Conservation (phyloP, 2,329 filamentous ascomycete species). For the Phaeosphaeria sp. region DNA sequence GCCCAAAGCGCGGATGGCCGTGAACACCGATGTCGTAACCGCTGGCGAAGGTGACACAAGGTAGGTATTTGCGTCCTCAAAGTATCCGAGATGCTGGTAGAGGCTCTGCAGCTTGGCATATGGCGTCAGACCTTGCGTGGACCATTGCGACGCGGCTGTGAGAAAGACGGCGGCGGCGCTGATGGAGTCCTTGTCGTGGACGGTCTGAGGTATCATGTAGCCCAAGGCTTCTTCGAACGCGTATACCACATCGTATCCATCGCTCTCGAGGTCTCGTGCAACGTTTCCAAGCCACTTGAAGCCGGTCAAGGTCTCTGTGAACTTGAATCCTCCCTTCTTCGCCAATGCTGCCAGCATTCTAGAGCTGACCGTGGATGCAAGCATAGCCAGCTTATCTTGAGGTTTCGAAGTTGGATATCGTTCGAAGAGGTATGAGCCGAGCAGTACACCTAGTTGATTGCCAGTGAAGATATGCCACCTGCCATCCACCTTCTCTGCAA, state of each 20-base stretch:
- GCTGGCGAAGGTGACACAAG: conserved; percentile 64
- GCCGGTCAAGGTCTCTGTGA: conserved; percentile 68
- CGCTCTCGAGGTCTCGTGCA: conserved; percentile 57
- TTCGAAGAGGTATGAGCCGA: conserved; percentile 65
- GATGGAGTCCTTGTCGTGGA: conserved; percentile 71
- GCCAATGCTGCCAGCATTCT: conserved; percentile 68
- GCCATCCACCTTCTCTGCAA: conserved; percentile 64
- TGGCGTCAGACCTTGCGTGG: conserved; percentile 61
- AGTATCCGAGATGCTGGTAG: conserved; percentile 65
- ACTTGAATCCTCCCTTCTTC: conserved; percentile 61
- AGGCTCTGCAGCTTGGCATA: conserved; percentile 64
- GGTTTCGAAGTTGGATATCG: conserved; percentile 47
- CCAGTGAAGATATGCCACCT: conserved; percentile 68
- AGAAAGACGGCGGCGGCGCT: conserved; percentile 67
- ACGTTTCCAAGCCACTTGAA: conserved; percentile 74
- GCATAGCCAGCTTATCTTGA: conserved; percentile 58
- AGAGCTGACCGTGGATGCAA: conserved; percentile 69
- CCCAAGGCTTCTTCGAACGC: conserved; percentile 72
- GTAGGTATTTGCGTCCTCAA: conserved; percentile 70
- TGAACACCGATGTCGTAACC: conserved; percentile 62
- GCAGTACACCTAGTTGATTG: conserved; percentile 68
- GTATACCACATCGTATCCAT: conserved; percentile 61
- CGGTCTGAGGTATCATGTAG: conserved; percentile 69
- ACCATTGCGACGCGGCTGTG: conserved; percentile 61
- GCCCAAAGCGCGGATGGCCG: conserved; percentile 57